Evolutionary conservation across 192 early-diverging fungal genomes (phyloP).

Genomic region (Helicostylum pulchrum): DNA sequence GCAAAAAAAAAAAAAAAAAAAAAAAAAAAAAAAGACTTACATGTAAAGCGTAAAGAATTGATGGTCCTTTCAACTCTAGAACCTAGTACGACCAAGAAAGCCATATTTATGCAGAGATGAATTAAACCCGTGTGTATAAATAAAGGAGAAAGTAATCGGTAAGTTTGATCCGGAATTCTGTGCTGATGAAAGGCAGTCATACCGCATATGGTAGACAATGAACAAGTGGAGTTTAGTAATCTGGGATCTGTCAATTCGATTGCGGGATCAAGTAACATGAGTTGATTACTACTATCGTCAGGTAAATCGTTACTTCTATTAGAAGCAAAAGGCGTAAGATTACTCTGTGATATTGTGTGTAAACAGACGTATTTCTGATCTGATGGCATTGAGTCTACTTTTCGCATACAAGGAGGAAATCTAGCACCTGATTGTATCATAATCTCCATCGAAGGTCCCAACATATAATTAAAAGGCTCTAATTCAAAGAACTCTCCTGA

Average conservation of each 20-base stretch:
- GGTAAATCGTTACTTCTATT: too few relatives aligned
- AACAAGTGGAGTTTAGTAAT: conserved; percentile 38
- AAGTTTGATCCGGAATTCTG: conserved; percentile 67
- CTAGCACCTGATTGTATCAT: conserved; percentile 54
- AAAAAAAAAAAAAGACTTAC: conserved; percentile 25
- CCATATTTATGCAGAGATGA: conserved; percentile 72
- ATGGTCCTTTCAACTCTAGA: conserved; percentile 72
- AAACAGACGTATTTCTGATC: conserved; percentile 2
- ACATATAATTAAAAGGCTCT: conserved; percentile 12
- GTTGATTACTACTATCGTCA: not conserved
- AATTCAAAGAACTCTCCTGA: conserved; percentile 15
- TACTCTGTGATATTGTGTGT: not conserved
- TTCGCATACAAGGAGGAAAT: conserved; percentile 82
- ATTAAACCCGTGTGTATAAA: conserved; percentile 80
- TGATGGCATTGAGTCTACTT: conserved; percentile 12
- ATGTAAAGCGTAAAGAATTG: conserved; percentile 65
- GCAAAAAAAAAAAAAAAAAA: not conserved
- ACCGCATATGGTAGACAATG: conserved; percentile 55
- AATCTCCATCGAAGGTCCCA: conserved; percentile 7
- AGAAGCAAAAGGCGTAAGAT: not conserved
- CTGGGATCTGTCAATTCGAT: not conserved
- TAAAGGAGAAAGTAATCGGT: conserved; percentile 73
- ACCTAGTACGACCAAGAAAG: conserved; percentile 65
- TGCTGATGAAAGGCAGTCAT: conserved; percentile 49
- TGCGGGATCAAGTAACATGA: not conserved